Evolutionary conservation across 805 yeast genomes (phyloP), one percentile per base, ranked within the genome.

Genomic region (Saturnispora sanitii): DNA sequence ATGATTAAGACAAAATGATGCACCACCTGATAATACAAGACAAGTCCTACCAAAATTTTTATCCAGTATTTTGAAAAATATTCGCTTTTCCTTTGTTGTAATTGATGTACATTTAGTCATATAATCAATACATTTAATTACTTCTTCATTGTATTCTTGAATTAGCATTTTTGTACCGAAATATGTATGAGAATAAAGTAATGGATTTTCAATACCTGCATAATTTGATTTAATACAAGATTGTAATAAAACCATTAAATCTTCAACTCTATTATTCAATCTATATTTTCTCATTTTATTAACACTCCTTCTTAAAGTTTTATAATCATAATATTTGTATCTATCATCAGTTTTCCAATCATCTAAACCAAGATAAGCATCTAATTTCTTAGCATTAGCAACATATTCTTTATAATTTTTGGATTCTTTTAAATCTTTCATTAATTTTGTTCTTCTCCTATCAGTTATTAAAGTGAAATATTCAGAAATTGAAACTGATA

Each of bases 141-240:
- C 77, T 50, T 76, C 77, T 0, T 53, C 49, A 40, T 76, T 71
- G 57, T 76, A 80, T 35, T 64, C 63, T 27, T 68, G 71, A 23
- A 82, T 75, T 19, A 79, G 54, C 7, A 63, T 52, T 53, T 82
- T 82, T 0, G 94, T 80, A 9, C 92, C 92, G 52, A 74, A 80
- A 55, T 82, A 79, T 35, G 83, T 65, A 57, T 82, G 87, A 4
- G 85, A 76, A 52, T 82, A 83, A 20, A 82, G 62, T 42, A 72
- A 67, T 26, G 83, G 72, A 51, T 81, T 80, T 54, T 82, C 90
- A 3, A 77, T 77, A 2, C 92, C 92, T 3, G 86, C 87, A 61
- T 82, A 83, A 52, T 83, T 82, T 38, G 75, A 67, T 53, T 79
- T 79, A 20, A 82, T 57, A 49, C 88, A 81, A 3, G 76, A 76